phyloP scores from a whole-genome alignment of 129 eudicot genomes.

The Chrysanthemum lavandulifolium region DNA sequence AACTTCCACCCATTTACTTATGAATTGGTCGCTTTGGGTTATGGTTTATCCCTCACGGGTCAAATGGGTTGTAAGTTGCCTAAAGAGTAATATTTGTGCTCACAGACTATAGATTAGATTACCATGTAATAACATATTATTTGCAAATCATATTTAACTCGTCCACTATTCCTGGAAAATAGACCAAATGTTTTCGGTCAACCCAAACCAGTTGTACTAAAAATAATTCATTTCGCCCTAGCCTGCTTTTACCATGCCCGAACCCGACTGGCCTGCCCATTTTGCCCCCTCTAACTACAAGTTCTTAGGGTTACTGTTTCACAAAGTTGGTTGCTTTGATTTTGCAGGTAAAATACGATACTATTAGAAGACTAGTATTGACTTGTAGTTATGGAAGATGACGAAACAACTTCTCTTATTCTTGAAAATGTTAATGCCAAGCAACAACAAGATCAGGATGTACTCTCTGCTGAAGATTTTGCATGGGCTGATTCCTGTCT shows the following conservation, averaged over 20 bases:
- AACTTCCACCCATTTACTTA: neutral
- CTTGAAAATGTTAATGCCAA: conserved; percentile 22
- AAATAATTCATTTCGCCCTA: too few relatives aligned
- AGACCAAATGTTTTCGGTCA: too few relatives aligned
- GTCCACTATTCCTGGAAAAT: too few relatives aligned
- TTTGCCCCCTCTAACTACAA: neutral
- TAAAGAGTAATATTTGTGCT: too few relatives aligned
- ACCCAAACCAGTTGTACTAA: too few relatives aligned
- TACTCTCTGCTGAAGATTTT: conserved; percentile 59
- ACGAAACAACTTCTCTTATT: conserved; percentile 11
- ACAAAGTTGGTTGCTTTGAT: conserved; percentile 18
- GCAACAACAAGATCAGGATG: conserved; percentile 25
- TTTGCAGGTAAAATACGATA: conserved; percentile 22
- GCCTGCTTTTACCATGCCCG: too few relatives aligned
- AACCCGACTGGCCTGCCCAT: too few relatives aligned
- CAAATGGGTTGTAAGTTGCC: too few relatives aligned
- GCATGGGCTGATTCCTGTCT: conserved; percentile 88
- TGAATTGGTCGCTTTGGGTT: neutral
- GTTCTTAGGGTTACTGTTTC: conserved; percentile 5
- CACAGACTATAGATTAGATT: too few relatives aligned
- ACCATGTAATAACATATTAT: too few relatives aligned
- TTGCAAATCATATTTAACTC: too few relatives aligned
- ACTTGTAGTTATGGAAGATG: conserved; percentile 24
- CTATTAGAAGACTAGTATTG: conserved; percentile 4
- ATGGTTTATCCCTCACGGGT: too few relatives aligned